Evolutionary conservation across 768 basidiomycete genomes (phyloP), one percentile per base, ranked within the genome.

Genomic region (Pisolithus microcarpus): DNA sequence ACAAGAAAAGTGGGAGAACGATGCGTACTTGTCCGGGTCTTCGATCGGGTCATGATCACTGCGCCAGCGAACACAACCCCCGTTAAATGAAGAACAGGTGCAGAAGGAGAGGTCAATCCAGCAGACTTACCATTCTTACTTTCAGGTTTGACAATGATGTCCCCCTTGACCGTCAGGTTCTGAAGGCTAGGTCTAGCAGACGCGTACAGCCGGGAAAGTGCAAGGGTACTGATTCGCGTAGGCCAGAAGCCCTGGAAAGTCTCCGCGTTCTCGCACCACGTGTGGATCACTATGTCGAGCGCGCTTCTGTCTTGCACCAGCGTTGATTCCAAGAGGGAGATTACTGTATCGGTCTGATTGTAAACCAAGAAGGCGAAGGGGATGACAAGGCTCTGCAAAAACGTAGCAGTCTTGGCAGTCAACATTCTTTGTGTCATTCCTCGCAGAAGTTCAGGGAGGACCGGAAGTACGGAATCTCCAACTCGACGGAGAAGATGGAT

Each of bases 41-140:
- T 78, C 30, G 95, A 95, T 54, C 96, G 82, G 44, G 96, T 98
- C 89, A 97, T 91, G 67, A 98, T 97, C 60, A 91, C 92, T 95
- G 64, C 54, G 52, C 49, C 51, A 51, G 59, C 59, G 62, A 57
- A 43, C 51, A 36, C 62, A 51, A 44, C 43, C 40, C 34, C 30
- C 48, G 39, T 62, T 44, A 55, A 59, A 55, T 52, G 55, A 46
- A 38, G 26, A 37, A 50, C 40, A 43, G 43, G 38, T 46, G 39
- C 50, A 49, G 16, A 37, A 56, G 46, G 46, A 47, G 23, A n/a
- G 31, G 43, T 18, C 15, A 54, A 47, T 54, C 11, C 47, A 48
- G 49, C 53, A 55, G 13, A 68, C 87, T 74, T 66, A 93, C 91
- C 85, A 67, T 94, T 77, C 57, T 81, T 79, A 26, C 87, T 91